Conservation (phyloP, 192 early-diverging fungal genomes). For the Umbelopsis vinacea region DNA sequence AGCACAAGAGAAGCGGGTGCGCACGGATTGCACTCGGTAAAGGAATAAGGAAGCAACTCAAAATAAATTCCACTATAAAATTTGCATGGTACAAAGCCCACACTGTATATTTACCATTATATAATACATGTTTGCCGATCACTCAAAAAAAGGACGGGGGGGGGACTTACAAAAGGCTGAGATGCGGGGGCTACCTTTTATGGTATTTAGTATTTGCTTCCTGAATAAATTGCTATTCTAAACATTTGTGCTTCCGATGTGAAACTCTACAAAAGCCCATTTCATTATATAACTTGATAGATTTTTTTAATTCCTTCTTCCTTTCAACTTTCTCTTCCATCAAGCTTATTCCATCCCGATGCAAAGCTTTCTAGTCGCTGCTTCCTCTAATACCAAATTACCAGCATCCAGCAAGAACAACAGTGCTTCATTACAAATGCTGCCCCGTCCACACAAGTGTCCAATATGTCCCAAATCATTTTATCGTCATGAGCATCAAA, state of each 20-base stretch:
- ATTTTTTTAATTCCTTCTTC: not conserved
- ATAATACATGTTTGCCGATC: conserved; percentile 1
- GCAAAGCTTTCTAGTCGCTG: conserved; percentile 10
- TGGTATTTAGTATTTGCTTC: not conserved
- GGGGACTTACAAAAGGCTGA: not conserved
- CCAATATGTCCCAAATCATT: conserved; percentile 70
- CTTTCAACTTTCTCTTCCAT: not conserved
- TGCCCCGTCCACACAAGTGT: conserved; percentile 58
- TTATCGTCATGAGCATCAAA: conserved; percentile 81
- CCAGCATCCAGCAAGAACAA: not conserved
- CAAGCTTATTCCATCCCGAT: not conserved
- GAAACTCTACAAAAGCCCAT: not conserved
- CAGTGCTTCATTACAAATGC: conserved; percentile 6
- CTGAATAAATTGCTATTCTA: conserved; percentile 22
- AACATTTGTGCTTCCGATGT: conserved; percentile 17
- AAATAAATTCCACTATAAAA: conserved; percentile 18
- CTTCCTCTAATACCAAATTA: not conserved
- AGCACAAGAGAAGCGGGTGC: conserved; percentile 30
- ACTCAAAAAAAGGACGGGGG: not conserved
- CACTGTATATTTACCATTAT: not conserved
- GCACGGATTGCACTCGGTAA: conserved; percentile 24
- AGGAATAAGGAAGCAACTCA: not conserved
- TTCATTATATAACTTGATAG: conserved; percentile 6
- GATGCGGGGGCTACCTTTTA: conserved; percentile 17
- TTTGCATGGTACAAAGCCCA: not conserved